Base-by-base conservation (phyloP, 306 rosid genomes). In the Amphicarpaea edgeworthii region DNA sequence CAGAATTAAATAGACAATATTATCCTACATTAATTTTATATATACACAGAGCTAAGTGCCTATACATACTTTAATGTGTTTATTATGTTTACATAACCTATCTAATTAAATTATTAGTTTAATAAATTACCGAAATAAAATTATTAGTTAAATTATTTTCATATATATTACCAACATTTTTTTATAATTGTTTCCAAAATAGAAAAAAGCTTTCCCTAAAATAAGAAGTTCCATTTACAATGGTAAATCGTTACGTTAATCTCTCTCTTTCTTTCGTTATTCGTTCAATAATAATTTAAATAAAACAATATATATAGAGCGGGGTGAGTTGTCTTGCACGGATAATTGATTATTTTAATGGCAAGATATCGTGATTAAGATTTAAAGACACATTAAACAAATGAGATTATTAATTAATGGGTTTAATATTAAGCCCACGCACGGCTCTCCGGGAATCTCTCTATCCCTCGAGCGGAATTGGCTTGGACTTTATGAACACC, bases 401-500 rank as follows among this genome's bases (percentile, higher is more conserved):
- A 62, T 53, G 59, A 55, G 65, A 68, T 74, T 42, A 68, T 19
- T 3, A 30, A 68, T 19, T 3, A 30, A 47, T 32, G 32, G 57
- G 72, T 72, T 89, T 71, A 83, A 87, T 83, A 82, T 77, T 75
- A 87, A 85, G 84, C 93, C 93, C 98, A 90, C 95, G 93, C 95
- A 71, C 68, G 96, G 95, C 77, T 86, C 86, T 87, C 91, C 96
- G 90, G 86, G 91, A 93, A 89, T 90, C 98, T 93, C 94, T 90
- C 91, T 23, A 53, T 73, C 82, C 77, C 87, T 84, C 70, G 78
- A 78, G 49, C 67, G 84, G 85, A 74, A 74, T 63, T 77, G 64
- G 61, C 70, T 83, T 84, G 60, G 73, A 43, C 85, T 84, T 75
- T 73, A 51, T 76, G 8, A 62, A 37, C 47, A 34, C 1, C 47